Evolutionary conservation across 2,329 filamentous ascomycete species (phyloP), one percentile per base, ranked within the genome.

Genomic region (Fusarium sp.): DNA sequence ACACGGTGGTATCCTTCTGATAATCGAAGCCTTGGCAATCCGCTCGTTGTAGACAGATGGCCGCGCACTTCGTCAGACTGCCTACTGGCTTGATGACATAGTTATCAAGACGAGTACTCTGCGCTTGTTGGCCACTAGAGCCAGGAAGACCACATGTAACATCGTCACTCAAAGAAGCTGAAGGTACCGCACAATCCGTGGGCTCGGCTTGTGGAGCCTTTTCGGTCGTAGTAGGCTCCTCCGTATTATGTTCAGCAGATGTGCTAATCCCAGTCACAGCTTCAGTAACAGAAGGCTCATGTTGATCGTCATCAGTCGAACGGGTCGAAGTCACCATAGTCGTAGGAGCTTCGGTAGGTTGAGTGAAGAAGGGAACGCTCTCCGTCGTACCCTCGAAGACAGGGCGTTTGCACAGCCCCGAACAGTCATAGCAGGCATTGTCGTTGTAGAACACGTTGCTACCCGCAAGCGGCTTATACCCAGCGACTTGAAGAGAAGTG

Each of bases 1-100:
- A 72, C 44, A 45, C 58, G 4, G 61, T 61, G 6, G n/a, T 49
- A 4, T 62, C 44, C 19, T 54, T 70, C 10, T 53, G 34, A 26
- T 70, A 72, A 0, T 57, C 54, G n/a, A 70, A 72, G 1, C 69
- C 64, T 13, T 57, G 26, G 9, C 67, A 72, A n/a, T 59, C 64
- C 19, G 43, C 28, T 5, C 56, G 57, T 6, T 63, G 52, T 4
- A 72, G 54, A 22, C 69, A 72, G 14, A 63, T 42, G 3, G 63
- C 47, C 8, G 63, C 66, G 7, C 70, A 72, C 8, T 54, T 65
- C 4, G 43, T 22, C 0, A 72, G 46, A 21, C 54, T 72, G 21
- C 66, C 60, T 9, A 72, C 69, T 5, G 67, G 57, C 13, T 61
- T 72, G 53, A 63, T 52, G n/a, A 55, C 21, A 21, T 55, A 70